Conservation (phyloP, 1,284 basidiomycete genomes). For the Ustilago vetiveriae region DNA sequence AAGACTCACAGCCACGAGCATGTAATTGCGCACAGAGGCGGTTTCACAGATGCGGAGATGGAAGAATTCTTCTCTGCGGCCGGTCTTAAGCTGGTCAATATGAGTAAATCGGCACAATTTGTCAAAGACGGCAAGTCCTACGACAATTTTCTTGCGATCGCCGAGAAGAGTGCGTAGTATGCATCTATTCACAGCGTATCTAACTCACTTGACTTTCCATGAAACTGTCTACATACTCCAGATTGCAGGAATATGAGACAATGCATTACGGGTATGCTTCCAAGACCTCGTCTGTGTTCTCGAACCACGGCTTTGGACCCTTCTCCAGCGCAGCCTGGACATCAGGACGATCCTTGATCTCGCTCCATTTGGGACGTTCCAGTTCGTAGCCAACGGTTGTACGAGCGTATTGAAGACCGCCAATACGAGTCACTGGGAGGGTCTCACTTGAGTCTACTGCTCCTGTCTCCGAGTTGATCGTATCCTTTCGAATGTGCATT, state of each 20-base stretch:
- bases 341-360: conserved; percentile 35
- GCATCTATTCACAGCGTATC: too few species aligned
- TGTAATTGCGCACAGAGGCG: conserved; percentile 44
- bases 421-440: conserved; percentile 49
- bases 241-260: too few species aligned
- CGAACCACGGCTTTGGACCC: conserved; percentile 32
- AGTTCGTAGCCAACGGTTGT: conserved; percentile 46
- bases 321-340: conserved; percentile 37
- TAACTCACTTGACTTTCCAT: too few species aligned
- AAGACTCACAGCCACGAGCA: conserved; percentile 20
- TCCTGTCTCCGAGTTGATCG: conserved; percentile 40
- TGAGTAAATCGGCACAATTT: conserved; percentile 36
- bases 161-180: conserved; percentile 21
- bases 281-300: conserved; percentile 34
- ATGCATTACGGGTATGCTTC: conserved; percentile 27
- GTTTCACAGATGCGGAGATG: conserved; percentile 36
- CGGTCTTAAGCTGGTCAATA: conserved; percentile 29
- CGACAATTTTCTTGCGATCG: conserved; percentile 44
- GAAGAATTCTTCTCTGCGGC: conserved; percentile 35
- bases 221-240: too few species aligned
- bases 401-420: conserved; percentile 49
- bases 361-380: conserved; percentile 46
- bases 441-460: conserved; percentile 48
- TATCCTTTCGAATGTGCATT: conserved; percentile 56
- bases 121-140: conserved; percentile 28